Percentiles rank a stretch among this genome's conserved stretches.
phyloP scores from a whole-genome alignment of 2,329 filamentous ascomycete genomes.

The Aspergillus fischeri region DNA sequence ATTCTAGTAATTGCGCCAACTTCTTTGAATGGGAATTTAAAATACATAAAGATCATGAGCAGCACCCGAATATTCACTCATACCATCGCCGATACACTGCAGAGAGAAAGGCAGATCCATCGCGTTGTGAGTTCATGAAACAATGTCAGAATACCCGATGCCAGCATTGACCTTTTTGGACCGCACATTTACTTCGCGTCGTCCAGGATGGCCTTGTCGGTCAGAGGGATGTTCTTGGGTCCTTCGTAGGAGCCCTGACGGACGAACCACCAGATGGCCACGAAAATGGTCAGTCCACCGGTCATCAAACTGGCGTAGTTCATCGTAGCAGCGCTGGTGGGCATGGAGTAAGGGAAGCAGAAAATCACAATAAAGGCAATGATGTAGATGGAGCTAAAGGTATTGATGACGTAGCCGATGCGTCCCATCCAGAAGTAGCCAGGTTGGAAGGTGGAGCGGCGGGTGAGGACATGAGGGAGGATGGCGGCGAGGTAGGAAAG shows the following conservation, averaged over 20 bases:
- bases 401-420: conserved; percentile 49
- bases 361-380: conserved; percentile 56
- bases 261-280: conserved; percentile 45
- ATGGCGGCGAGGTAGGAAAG: conserved; percentile 54
- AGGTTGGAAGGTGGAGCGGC: conserved; percentile 48
- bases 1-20: not conserved
- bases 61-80: not conserved
- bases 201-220: conserved; percentile 28
- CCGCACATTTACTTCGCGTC: conserved; percentile 23
- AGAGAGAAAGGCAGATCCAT: not conserved
- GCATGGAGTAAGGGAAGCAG: conserved; percentile 53
- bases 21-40: not conserved
- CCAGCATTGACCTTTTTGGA: not conserved
- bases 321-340: conserved; percentile 47
- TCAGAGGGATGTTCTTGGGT: conserved; percentile 33
- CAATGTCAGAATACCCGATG: not conserved
- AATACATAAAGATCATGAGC: not conserved
- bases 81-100: not conserved
- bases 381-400: conserved; percentile 50
- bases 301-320: conserved; percentile 53
- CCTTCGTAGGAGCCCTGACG: conserved; percentile 32
- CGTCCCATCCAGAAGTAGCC: conserved; percentile 54
- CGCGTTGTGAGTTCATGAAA: not conserved
- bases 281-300: conserved; percentile 49
- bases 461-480: conserved; percentile 48